Evolutionary conservation across 2,329 filamentous ascomycete species (phyloP), one percentile per base, ranked within the genome.

Genomic region (Diaporthe longicolla): DNA sequence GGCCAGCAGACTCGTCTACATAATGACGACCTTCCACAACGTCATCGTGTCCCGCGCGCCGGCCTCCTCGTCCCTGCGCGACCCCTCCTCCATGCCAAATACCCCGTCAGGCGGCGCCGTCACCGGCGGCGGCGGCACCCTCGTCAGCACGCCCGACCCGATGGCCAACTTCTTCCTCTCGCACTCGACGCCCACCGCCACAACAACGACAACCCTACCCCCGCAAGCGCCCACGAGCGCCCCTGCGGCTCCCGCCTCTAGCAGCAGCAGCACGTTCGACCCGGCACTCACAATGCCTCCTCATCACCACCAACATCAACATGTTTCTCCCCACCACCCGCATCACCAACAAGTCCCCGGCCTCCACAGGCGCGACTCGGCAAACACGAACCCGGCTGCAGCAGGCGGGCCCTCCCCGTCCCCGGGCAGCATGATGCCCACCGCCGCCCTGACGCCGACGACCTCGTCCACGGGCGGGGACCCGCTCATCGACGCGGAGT

Each of bases 1-100:
- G 77, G 89, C 88, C 3, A 78, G 82, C 4, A 83, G 88, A 6
- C 84, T 89, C 5, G 80, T 84, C 13, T 87, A 85, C 71, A 90
- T 90, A 48, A 79, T 90, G 17, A 81, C 82, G 4, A 84, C 83
- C 8, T 90, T 91, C 74, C 80, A 75, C 61, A 73, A 73, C 26
- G 72, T 75, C 26, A 71, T 75, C 48, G 74, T 75, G 4, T 32
- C 50, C 35, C 58, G 74, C 17, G 58, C 57, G 3, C 74, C 74
- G 0, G 54, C 71, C 4, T 21, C 32, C 6, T 70, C 72, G 6
- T 55, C 57, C 8, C 35, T 71, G 50, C 70, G 45, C 70, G 74
- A 75, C 32, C 68, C 72, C 0, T n/a, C 72, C 37, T 73, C 72
- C 40, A 65, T 75, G 2, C 74, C 71, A 9, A 75, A 57, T 37